Conservation (phyloP, 2,329 filamentous ascomycete genomes). For the Sarocladium oryzae region DNA sequence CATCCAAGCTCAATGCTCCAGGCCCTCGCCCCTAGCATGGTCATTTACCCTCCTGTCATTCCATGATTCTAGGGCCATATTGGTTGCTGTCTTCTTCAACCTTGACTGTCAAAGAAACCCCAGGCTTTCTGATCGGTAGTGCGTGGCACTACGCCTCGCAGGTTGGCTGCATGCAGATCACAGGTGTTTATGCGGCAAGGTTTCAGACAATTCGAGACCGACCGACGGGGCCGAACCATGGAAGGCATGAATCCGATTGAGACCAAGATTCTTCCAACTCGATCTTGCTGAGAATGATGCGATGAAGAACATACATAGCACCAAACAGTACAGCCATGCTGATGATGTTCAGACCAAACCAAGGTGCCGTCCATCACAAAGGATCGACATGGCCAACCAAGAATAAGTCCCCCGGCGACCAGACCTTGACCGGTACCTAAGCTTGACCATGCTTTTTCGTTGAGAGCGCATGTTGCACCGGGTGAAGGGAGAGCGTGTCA, state of each 20-base stretch:
- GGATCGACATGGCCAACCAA: neutral
- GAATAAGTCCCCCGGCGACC: neutral
- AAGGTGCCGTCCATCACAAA: neutral
- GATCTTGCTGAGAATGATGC: neutral
- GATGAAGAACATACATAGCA: neutral
- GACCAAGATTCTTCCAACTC: neutral
- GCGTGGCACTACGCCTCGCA: neutral
- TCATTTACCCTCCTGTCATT: neutral
- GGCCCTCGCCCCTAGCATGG: neutral
- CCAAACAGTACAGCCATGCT: neutral
- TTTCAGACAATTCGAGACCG: slow-evolving; percentile 6
- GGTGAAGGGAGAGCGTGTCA: neutral
- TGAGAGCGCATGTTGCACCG: neutral
- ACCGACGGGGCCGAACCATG: slow-evolving; percentile 9
- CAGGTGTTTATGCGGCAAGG: slow-evolving; percentile 3
- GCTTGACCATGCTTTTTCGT: neutral
- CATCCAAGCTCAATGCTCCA: neutral
- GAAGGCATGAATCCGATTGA: neutral
- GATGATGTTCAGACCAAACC: neutral
- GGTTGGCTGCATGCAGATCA: slow-evolving; percentile 6
- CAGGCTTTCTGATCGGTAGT: neutral
- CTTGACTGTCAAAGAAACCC: neutral
- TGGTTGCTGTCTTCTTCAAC: neutral
- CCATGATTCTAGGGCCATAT: neutral
- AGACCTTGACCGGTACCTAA: neutral